These are phyloP conservation scores for Rhizophlyctis rosea DNA, from an alignment of 192 early-diverging fungal species.

Conservation along the genomic window DNA sequence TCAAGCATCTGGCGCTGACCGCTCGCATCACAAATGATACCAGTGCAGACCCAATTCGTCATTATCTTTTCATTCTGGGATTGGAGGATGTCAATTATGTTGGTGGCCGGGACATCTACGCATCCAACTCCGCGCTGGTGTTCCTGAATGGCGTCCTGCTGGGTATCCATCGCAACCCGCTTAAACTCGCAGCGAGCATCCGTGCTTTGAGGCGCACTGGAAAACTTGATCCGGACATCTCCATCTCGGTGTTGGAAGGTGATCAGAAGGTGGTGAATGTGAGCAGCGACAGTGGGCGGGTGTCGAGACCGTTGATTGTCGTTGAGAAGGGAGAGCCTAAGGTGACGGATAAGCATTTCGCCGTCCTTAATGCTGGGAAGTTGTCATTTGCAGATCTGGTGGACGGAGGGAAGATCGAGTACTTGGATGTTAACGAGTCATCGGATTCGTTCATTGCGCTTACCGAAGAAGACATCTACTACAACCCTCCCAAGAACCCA, in stretches of 20 bases:
- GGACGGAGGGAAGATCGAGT: constrained; percentile 81
- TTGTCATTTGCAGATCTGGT: constrained; percentile 83
- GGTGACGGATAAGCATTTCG: constrained; percentile 4
- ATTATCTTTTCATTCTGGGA: constrained; percentile 77
- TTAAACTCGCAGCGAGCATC: neutral
- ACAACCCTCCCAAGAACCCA: no score
- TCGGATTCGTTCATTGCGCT: constrained; percentile 86
- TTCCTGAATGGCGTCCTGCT: neutral
- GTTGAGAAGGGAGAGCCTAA: constrained; percentile 22
- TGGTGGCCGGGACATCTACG: constrained; percentile 35
- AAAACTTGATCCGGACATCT: neutral
- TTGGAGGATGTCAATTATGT: constrained; percentile 84
- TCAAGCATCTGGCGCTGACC: constrained; percentile 94
- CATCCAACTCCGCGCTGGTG: neutral
- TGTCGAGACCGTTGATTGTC: neutral
- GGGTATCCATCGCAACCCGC: neutral
- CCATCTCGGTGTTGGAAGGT: neutral
- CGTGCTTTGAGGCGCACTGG: neutral
- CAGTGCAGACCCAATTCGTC: constrained; percentile 72
- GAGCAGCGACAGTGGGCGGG: neutral
- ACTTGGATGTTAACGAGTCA: constrained; percentile 93
- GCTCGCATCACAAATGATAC: constrained; percentile 93
- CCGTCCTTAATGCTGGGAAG: neutral
- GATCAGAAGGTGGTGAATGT: neutral
- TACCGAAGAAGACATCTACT: constrained; percentile 62